phyloP scores from a whole-genome alignment of 257 asterid species.

The Gynochthodes officinalis region DNA sequence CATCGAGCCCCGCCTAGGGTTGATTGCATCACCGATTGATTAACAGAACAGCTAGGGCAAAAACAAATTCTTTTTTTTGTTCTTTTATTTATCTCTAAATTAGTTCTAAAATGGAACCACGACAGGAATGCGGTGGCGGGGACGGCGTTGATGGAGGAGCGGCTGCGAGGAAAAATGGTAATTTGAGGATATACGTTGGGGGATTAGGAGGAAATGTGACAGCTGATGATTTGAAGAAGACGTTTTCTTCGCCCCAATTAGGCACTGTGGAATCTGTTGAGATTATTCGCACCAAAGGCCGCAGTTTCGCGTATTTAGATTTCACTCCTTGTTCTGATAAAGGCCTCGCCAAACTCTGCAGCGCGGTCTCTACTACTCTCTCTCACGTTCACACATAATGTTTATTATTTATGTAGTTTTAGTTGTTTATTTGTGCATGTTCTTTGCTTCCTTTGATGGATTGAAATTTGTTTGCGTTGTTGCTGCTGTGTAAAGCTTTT shows the following conservation, averaged over 20 bases:
- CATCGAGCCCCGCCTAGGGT: too few relatives aligned
- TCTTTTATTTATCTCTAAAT: neutral
- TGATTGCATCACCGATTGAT: neutral
- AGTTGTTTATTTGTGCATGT: neutral
- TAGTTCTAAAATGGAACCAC: constrained; percentile 16
- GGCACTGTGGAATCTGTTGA: constrained; percentile 72
- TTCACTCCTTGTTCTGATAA: constrained; percentile 78
- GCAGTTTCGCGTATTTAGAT: constrained; percentile 83
- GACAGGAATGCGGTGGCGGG: neutral
- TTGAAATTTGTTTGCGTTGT: neutral
- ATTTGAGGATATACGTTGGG: constrained; percentile 61
- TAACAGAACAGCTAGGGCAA: neutral
- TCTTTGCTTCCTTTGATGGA: neutral
- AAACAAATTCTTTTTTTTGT: too few relatives aligned
- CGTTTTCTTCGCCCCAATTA: constrained; percentile 66
- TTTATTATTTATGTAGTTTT: neutral
- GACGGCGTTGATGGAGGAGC: neutral
- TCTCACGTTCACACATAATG: constrained; percentile 1
- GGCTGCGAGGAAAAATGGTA: neutral
- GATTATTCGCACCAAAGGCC: constrained; percentile 71
- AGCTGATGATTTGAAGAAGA: constrained; percentile 62
- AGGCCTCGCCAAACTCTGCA: constrained; percentile 80
- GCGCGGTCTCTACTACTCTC: constrained; percentile 53
- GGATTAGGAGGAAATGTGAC: constrained; percentile 69
- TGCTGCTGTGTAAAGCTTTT: neutral